Base-by-base conservation (phyloP, 805 yeast species). In the Sugiyamaella floridensis region DNA sequence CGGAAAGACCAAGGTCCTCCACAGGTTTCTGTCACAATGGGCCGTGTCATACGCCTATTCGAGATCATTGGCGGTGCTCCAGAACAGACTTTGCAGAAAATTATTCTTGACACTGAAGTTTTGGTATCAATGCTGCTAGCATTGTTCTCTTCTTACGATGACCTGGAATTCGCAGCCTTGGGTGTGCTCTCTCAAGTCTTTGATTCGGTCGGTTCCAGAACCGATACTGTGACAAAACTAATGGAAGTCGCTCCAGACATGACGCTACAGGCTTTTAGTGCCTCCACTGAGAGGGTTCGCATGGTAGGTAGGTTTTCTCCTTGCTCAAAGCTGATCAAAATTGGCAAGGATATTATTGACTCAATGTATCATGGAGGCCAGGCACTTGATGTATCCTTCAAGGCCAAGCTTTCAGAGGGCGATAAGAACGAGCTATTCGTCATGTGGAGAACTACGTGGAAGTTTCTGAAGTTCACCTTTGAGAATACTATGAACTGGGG, bases 171-270 rank as follows among this genome's bases (percentile, higher is more conserved):
- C 62, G 76, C 83, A 1, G 85, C 90, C 0, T 76, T 86, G 5
- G 84, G 84, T 56, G 74, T 88, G 18, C 65, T 89, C 2, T 84
- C 85, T 60, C 92, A 86, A 58, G 80, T 86, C 0, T 85, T 80
- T 66, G 95, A 89, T 65, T 95, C 89, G 65, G 86, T 83, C 12
- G 82, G 80, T 51, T 96, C 90, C 15, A 77, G 97, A 61, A 69
- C 80, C 37, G 95, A 86, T 65, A 88, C 89, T 37, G 73, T 87
- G n/a, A 78, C 74, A 46, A 76, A 75, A 3, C 63, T 83, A 40
- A 67, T 89, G 22, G 66, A 67, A 9, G 62, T 69, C 8, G 73
- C 78, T 51, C 63, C 83, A 12, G 61, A 67, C 2, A 63, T 69
- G 7, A 76, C 82, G 8, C 59, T 89, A 4, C 59, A 58, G 2